Evolutionary conservation across 2,329 filamentous ascomycete species (phyloP).

Genomic region (Dothideomycetes sp.): DNA sequence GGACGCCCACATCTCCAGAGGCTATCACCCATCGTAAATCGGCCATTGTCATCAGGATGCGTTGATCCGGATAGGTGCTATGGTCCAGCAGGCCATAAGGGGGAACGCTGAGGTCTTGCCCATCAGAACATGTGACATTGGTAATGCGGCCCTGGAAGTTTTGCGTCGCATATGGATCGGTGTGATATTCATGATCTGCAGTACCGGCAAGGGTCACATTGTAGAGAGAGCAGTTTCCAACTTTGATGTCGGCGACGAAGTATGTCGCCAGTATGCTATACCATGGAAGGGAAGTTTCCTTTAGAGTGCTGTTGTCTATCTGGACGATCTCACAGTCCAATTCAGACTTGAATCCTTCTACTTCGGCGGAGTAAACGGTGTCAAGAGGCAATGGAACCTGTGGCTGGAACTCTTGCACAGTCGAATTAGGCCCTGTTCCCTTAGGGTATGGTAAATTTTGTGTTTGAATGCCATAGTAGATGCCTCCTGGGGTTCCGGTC

Average conservation of each 20-base stretch:
- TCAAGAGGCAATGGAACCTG: background rate
- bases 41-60: background rate
- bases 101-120: background rate
- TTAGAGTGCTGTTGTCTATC: background rate
- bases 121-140: background rate
- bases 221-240: background rate
- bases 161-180: background rate
- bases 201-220: background rate
- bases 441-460: background rate
- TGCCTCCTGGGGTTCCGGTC: background rate
- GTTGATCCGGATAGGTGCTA: background rate
- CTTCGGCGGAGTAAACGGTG: background rate
- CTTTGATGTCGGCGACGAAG: background rate
- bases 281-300: background rate
- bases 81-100: background rate
- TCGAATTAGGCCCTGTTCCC: background rate
- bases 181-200: background rate
- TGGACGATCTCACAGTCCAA: background rate
- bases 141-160: background rate
- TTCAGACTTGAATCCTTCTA: background rate
- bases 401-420: background rate
- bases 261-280: background rate
- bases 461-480: background rate
- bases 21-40: background rate
- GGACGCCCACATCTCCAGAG: background rate